phyloP scores from a whole-genome alignment of 2,329 filamentous ascomycete genomes.

The Emericellopsis atlantica region DNA sequence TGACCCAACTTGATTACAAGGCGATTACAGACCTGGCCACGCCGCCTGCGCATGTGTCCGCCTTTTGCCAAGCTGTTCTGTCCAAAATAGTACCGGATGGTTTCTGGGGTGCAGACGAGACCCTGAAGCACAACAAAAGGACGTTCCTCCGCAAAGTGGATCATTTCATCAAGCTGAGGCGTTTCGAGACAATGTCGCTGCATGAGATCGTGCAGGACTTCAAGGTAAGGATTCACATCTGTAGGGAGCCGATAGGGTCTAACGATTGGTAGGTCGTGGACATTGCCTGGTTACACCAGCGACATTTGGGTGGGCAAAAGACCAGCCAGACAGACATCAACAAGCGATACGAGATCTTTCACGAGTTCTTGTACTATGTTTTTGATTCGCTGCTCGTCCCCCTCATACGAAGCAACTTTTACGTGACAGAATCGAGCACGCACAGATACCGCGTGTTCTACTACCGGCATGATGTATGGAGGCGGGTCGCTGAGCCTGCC shows the following conservation, averaged over 20 bases:
- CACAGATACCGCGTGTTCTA: conserved; percentile 79
- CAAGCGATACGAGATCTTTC: conserved; percentile 68
- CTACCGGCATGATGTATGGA: conserved; percentile 92
- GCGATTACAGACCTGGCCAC: conserved; percentile 57
- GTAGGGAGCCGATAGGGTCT: conserved; percentile 1
- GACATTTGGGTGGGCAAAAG: conserved; percentile 33
- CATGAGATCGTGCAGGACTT: conserved; percentile 67
- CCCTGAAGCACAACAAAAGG: conserved; percentile 44
- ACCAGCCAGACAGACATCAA: conserved; percentile 56
- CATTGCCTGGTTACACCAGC: conserved; percentile 61
- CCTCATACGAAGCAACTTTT: conserved; percentile 76
- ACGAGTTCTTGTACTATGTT: conserved; percentile 81
- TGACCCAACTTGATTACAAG: conserved; percentile 8
- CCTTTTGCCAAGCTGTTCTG: conserved; percentile 73
- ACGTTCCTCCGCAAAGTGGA: conserved; percentile 58
- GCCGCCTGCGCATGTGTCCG: conserved; percentile 57
- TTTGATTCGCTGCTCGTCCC: conserved; percentile 90
- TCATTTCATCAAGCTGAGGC: conserved; percentile 61
- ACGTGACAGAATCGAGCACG: conserved; percentile 79
- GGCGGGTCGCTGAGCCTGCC: conserved; percentile 59
- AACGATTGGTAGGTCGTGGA: conserved; percentile 39
- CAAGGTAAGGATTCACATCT: conserved; percentile 38
- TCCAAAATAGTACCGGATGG: conserved; percentile 58
- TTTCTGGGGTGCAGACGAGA: conserved; percentile 56
- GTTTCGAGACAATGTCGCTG: conserved; percentile 70